Conservation (phyloP, 257 asterid genomes). For the Primulina eburnea region DNA sequence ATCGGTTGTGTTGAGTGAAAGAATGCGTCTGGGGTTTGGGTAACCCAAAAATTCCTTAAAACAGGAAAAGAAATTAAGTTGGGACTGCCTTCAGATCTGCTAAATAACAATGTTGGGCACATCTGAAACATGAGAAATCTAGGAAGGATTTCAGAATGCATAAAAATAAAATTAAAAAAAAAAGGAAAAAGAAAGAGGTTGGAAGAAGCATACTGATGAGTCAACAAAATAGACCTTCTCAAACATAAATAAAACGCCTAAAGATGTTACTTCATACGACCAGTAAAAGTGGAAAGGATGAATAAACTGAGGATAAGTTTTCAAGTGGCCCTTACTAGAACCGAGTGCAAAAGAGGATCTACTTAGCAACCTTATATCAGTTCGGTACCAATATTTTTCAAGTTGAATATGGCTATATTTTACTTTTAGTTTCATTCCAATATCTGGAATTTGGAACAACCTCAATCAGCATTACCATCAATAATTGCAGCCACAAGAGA, state of each 20-base stretch:
- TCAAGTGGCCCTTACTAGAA: background rate
- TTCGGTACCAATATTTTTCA: background rate
- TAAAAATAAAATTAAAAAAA: no score
- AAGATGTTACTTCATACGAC: background rate
- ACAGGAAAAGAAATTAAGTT: background rate
- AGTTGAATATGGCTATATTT: background rate
- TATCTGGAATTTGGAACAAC: background rate
- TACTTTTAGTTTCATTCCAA: background rate
- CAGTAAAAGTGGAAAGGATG: background rate
- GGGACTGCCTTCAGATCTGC: background rate
- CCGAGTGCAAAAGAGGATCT: background rate
- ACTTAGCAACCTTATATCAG: background rate
- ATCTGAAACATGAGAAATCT: background rate
- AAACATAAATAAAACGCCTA: no score
- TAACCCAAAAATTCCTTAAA: no score
- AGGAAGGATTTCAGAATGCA: background rate
- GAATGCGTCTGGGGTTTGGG: no score
- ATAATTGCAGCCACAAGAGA: background rate
- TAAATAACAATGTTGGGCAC: background rate
- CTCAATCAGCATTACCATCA: background rate
- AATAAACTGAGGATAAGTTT: background rate
- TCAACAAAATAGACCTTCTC: background rate
- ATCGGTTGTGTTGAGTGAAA: no score
- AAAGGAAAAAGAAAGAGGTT: background rate
- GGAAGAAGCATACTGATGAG: background rate